phyloP scores from a whole-genome alignment of 306 rosid species.

The Benincasa hispida region DNA sequence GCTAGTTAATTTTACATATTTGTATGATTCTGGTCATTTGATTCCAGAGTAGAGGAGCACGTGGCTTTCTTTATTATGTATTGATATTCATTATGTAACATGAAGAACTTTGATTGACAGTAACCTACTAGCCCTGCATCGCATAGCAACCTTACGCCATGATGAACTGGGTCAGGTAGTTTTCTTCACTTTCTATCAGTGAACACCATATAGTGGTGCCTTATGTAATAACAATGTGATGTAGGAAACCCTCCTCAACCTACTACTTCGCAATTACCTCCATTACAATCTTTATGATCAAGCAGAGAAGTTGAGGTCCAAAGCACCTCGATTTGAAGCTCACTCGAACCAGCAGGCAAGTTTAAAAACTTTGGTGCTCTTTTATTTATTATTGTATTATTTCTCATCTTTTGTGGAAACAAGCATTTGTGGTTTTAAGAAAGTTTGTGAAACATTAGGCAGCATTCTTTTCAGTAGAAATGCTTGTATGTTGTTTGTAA shows the following conservation, averaged over 20 bases:
- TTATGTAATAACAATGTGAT: slow-evolving; percentile 18
- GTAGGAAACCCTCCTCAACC: slow-evolving; percentile 96
- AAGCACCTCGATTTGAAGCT: slow-evolving; percentile 98
- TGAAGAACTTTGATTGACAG: slow-evolving; percentile 29
- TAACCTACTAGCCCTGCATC: slow-evolving; percentile 78
- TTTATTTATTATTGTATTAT: neutral
- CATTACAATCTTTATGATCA: slow-evolving; percentile 88
- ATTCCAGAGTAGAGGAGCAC: neutral
- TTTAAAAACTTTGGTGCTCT: neutral
- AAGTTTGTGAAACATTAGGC: neutral
- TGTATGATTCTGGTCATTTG: neutral
- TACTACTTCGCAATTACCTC: slow-evolving; percentile 90
- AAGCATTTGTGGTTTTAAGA: neutral
- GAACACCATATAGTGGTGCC: neutral
- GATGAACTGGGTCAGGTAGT: slow-evolving; percentile 99
- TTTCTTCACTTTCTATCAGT: slow-evolving; percentile 4
- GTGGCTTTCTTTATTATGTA: neutral
- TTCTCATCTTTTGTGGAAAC: too few relatives aligned
- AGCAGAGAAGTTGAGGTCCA: slow-evolving; percentile 96
- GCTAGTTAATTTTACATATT: neutral
- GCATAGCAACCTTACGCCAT: slow-evolving; percentile 78
- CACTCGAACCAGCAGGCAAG: slow-evolving; percentile 96
- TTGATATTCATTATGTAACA: neutral
- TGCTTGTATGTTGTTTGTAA: neutral
- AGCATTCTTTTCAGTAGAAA: neutral